Conservation (phyloP, 495 filamentous ascomycete genomes). For the Evansstolkia leycettana region DNA sequence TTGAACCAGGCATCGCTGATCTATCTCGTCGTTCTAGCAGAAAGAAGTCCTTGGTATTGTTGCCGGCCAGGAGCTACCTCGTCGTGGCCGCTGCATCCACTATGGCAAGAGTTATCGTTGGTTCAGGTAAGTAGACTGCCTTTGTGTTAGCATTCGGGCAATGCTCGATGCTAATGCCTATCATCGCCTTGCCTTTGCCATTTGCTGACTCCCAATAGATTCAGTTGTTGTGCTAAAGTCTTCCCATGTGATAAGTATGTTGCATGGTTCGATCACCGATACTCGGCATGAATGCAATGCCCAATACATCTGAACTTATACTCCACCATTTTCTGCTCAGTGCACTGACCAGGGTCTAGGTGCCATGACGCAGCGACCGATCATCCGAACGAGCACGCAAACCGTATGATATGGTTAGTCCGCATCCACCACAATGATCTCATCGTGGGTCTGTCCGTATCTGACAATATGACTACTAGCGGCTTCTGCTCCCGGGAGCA, state of each 20-base stretch:
- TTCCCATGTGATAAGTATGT: conserved; percentile 63
- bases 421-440: no score
- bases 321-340: not conserved
- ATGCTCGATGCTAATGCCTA: no score
- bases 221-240: conserved; percentile 53
- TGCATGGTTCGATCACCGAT: not conserved
- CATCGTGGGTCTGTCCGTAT: no score
- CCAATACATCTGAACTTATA: no score
- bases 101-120: conserved; percentile 74
- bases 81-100: conserved; percentile 62
- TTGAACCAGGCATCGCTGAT: not conserved
- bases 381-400: conserved; percentile 73
- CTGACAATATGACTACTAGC: no score
- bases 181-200: no score
- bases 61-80: conserved; percentile 67
- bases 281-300: no score
- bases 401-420: conserved; percentile 70
- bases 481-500: conserved; percentile 76
- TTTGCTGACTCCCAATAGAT: conserved; percentile 20
- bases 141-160: no score
- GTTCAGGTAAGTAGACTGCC: conserved; percentile 54
- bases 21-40: conserved; percentile 8
- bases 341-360: conserved; percentile 12
- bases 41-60: conserved; percentile 68
- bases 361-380: conserved; percentile 68